These are phyloP conservation scores for Anethum foeniculum DNA, from an alignment of 140 eudicot genomes.

Conservation along the genomic window DNA sequence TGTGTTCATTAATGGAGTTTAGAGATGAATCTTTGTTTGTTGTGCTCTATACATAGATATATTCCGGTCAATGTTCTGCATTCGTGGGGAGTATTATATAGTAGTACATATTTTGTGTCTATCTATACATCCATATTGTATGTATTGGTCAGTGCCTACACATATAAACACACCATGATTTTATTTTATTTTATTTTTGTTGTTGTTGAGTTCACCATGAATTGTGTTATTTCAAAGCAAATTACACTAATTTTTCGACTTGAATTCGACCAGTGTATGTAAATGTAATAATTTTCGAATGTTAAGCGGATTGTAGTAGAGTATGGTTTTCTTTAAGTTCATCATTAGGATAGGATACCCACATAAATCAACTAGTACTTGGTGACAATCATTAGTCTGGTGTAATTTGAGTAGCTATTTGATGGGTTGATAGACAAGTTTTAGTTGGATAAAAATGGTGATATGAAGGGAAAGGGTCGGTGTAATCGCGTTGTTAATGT, in stretches of 20 bases:
- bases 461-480: not conserved
- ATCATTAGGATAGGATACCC: too few relatives aligned
- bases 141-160: not conserved
- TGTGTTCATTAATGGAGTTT: not conserved
- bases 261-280: not conserved
- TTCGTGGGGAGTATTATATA: not conserved
- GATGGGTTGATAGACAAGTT: not conserved
- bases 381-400: not conserved
- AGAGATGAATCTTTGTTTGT: not conserved
- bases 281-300: not conserved
- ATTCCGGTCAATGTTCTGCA: not conserved
- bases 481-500: too few relatives aligned
- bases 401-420: not conserved
- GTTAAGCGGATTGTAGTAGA: not conserved
- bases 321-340: not conserved
- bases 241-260: not conserved
- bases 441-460: not conserved
- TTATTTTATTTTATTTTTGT: too few relatives aligned
- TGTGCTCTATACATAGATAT: not conserved
- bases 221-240: not conserved
- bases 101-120: not conserved
- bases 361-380: not conserved
- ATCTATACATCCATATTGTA: not conserved
- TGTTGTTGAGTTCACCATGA: too few relatives aligned
- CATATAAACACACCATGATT: not conserved